Percentiles rank a stretch among this genome's conserved stretches.
These are phyloP conservation scores for Aspergillus sp. DNA, from an alignment of 2,329 filamentous ascomycete genomes.

Conservation along the genomic window DNA sequence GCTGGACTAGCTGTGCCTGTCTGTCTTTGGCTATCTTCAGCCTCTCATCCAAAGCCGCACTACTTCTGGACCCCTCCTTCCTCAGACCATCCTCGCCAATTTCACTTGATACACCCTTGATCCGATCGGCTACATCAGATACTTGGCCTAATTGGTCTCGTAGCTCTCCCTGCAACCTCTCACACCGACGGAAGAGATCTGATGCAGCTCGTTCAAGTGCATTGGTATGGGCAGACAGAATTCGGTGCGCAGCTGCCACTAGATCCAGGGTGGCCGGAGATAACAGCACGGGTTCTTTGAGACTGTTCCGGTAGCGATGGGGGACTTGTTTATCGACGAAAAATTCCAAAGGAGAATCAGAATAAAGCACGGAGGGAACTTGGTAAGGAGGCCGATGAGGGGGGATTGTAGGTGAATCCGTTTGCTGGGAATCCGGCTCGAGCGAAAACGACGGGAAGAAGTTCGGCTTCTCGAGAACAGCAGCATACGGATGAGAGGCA, in stretches of 20 bases:
- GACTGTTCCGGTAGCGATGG: slow-evolving; percentile 42
- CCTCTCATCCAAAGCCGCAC: slow-evolving; percentile 39
- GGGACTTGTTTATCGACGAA: slow-evolving; percentile 46
- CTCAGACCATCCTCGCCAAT: slow-evolving; percentile 37
- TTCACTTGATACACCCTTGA: slow-evolving; percentile 43
- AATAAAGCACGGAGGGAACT: slow-evolving; percentile 42
- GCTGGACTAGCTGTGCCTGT: slow-evolving; percentile 40
- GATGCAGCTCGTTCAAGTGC: slow-evolving; percentile 48
- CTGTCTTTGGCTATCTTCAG: slow-evolving; percentile 40
- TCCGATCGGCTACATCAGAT: slow-evolving; percentile 45
- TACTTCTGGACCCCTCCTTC: slow-evolving; percentile 32
- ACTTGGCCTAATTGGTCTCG: slow-evolving; percentile 48
- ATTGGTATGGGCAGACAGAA: slow-evolving; percentile 48
- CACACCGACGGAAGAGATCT: slow-evolving; percentile 54
- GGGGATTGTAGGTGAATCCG: slow-evolving; percentile 27
- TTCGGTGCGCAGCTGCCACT: slow-evolving; percentile 48
- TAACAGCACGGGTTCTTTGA: slow-evolving; percentile 48
- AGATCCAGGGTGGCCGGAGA: slow-evolving; percentile 50
- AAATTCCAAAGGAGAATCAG: slow-evolving; percentile 36
- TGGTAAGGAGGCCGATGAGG: slow-evolving; percentile 45
- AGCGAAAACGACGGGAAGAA: slow-evolving; percentile 29
- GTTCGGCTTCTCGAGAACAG: slow-evolving; percentile 51
- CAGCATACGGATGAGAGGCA: slow-evolving; percentile 51
- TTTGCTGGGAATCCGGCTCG: slow-evolving; percentile 23
- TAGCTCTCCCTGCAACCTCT: slow-evolving; percentile 49